Base-by-base conservation (phyloP, 176 grass and related monocot genomes). In the Chloris gayana region DNA sequence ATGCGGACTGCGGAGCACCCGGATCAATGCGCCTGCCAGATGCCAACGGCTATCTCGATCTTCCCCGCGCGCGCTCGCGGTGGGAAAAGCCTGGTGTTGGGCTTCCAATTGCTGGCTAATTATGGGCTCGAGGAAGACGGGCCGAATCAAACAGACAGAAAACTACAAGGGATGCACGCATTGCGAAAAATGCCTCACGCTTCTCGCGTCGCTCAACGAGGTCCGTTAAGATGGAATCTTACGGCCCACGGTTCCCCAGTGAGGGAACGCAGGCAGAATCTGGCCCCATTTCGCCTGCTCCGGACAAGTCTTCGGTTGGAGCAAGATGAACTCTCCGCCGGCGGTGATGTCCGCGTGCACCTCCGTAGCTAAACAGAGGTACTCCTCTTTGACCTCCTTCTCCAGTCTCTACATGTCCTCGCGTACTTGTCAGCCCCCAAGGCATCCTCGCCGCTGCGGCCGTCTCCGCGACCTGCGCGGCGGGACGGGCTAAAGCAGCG, bases 321-420 rank as follows among this genome's bases (percentile, higher is more conserved):
- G 39, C 25, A 58, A 39, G 27, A 86, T 84, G 87, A 96, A 63
- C 72, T 79, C 85, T 15, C 83, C 63, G 26, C 70, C 70, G 47
- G 70, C 67, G 26, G 76, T 56, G 49, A 46, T 58, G 71, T 75
- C 79, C 2, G 67, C 83, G 32, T 73, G 72, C 73, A 65, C 72
- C 72, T 71, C 69, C 26, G 53, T 79, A 17, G 29, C 46, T 38
- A 93, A 38, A 27, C 69, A 73, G 51, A 69, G 56, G 76, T 88
- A 89, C 6, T 46, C 38, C 4, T 74, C 47, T 73, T 76, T 79
- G 15, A 69, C 49, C 27, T 84, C 85, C 13, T 46, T 12, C 19
- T 38, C 67, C 24, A 21, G 13, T 7, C 4, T 79, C 22, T 24
- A 74, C 7, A 75, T 69, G 0, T n/a, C 22, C 2, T 58, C n/a